Evolutionary conservation across 129 eudicot genomes (phyloP), one percentile per base, ranked within the genome.

Genomic region (Kitagawia praeruptora): DNA sequence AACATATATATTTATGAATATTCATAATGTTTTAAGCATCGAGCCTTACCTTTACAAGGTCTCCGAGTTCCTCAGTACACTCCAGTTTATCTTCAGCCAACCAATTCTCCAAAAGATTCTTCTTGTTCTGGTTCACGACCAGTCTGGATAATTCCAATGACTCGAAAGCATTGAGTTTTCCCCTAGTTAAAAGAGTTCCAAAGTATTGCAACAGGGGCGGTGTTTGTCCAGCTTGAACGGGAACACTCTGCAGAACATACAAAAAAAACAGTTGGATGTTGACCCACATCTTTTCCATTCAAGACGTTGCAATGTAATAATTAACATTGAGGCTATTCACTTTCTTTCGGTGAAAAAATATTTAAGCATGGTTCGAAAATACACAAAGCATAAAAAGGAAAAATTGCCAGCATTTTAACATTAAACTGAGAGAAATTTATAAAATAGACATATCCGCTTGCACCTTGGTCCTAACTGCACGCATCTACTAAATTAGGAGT

Each of bases 41-140:
- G 44, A 73, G 47, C 77, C 58, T 74, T 53, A 94, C 98, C 97
- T 94, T 94, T 79, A 94, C 98, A 83, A 94, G 96, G 82, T 94
- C 98, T 42, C 96, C 96, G 77, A 91, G 96, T 82, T 91, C 96
- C 79, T 91, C 96, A 13, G 91, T 91, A 77, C 96, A 91, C 78
- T 91, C 96, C 64, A 91, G 70, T 75, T 91, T 91, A 79, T 91
- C 96, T 77, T 91, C 96, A 28, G 96, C 93, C 86, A 91, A 79
- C 96, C 96, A 91, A 78, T 89, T 91, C 83, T 91, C 96, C 75
- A 91, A 64, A 71, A 91, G 88, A 73, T 89, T 91, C 82, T 91
- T 91, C 83, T 91, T 91, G 83, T 89, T 89, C 81, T 91, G 96
- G 84, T 91, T 91, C 28, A 91, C 96, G 47, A 91, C 96, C 23